Percentiles rank a stretch among this genome's conserved stretches.
phyloP scores from a whole-genome alignment of 306 rosid species.

The Pyrus betulifolia region DNA sequence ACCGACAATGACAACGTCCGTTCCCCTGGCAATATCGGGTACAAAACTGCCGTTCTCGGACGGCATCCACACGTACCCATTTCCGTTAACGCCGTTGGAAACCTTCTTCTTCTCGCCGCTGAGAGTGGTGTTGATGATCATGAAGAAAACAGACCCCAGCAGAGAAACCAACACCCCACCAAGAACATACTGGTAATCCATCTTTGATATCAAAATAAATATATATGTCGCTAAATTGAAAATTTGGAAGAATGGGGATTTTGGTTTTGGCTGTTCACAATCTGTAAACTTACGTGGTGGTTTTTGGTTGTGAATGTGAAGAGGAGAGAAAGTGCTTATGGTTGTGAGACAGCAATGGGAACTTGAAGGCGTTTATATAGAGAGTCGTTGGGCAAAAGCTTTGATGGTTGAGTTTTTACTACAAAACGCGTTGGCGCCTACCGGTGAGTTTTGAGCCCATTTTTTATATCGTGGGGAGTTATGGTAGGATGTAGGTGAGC shows the following conservation, averaged over 20 bases:
- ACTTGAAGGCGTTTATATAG: neutral
- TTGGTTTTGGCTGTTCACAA: neutral
- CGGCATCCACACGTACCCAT: constrained; percentile 3
- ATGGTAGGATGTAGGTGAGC: neutral
- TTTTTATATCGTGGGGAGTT: neutral
- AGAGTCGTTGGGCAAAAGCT: neutral
- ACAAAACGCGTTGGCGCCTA: neutral
- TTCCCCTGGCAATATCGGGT: neutral
- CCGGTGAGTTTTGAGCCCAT: neutral
- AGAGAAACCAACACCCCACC: no score
- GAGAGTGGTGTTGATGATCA: no score
- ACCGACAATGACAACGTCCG: constrained; percentile 67
- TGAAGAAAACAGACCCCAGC: no score
- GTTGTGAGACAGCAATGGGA: neutral
- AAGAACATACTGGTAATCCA: no score
- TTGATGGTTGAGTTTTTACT: no score
- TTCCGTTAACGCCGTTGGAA: no score
- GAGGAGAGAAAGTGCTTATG: neutral
- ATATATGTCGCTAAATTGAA: neutral
- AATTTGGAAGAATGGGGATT: neutral
- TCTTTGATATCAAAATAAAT: no score
- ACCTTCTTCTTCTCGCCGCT: no score
- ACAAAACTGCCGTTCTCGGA: neutral
- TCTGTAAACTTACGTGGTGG: neutral
- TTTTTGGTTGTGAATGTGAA: neutral